Percentiles rank a stretch among this genome's conserved stretches.
Evolutionary conservation across 805 yeast species (phyloP).

Genomic region (Metschnikowia anglica): DNA sequence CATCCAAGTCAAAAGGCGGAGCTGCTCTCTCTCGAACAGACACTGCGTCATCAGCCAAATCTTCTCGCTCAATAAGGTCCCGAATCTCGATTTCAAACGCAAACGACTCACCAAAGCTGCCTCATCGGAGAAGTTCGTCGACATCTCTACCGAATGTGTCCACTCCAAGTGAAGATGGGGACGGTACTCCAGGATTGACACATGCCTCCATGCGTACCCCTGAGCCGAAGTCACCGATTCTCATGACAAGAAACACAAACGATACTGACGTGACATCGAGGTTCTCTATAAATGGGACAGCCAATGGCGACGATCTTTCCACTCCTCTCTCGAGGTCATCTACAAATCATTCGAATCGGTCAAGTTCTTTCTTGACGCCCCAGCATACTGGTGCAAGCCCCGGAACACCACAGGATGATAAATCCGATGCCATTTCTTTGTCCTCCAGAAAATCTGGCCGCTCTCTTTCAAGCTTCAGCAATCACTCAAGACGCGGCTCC

Average conservation of each 20-base stretch:
- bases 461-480: slow-evolving; percentile 17
- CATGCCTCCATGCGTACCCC: slow-evolving; percentile 51
- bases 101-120: slow-evolving; percentile 30
- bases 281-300: slow-evolving; percentile 9
- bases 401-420: slow-evolving; percentile 16
- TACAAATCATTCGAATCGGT: slow-evolving; percentile 19
- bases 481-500: slow-evolving; percentile 17
- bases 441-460: slow-evolving; percentile 20
- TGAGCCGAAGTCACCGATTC: slow-evolving; percentile 73
- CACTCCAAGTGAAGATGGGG: slow-evolving; percentile 23
- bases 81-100: slow-evolving; percentile 25
- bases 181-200: slow-evolving; percentile 23
- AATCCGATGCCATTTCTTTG: slow-evolving; percentile 20
- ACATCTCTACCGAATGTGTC: slow-evolving; percentile 21
- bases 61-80: slow-evolving; percentile 48
- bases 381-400: slow-evolving; percentile 20
- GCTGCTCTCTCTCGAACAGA: slow-evolving; percentile 55
- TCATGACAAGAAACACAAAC: slow-evolving; percentile 52
- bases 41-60: slow-evolving; percentile 50
- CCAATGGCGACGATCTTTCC: slow-evolving; percentile 20
- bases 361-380: slow-evolving; percentile 18
- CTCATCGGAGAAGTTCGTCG: slow-evolving; percentile 33
- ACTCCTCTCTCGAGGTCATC: slow-evolving; percentile 24
- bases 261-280: slow-evolving; percentile 25
- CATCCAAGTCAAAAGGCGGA: slow-evolving; percentile 43